Evolutionary conservation across 495 filamentous ascomycete species (phyloP).

Genomic region (Terfezia boudieri): DNA sequence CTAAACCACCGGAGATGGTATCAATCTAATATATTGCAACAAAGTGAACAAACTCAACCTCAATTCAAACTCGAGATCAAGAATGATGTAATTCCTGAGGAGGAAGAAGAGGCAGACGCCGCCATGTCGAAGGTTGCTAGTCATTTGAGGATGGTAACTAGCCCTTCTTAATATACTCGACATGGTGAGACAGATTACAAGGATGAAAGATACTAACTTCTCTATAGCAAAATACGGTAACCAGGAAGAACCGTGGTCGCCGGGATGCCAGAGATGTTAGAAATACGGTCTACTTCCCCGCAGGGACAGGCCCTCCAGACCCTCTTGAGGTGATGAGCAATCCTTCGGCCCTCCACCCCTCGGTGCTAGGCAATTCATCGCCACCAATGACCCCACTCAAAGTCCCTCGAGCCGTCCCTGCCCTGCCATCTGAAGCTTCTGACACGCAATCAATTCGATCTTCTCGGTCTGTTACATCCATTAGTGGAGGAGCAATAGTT

Average conservation of each 20-base stretch:
- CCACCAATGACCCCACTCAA: slow-evolving; percentile 18
- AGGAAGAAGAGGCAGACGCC: slow-evolving; percentile 67
- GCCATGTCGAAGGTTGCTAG: slow-evolving; percentile 84
- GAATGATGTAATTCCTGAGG: slow-evolving; percentile 80
- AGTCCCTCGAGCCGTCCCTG: slow-evolving; percentile 23
- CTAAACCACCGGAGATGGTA: slow-evolving; percentile 24
- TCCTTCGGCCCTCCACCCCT: neutral
- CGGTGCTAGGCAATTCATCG: slow-evolving; percentile 18
- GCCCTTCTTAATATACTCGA: neutral
- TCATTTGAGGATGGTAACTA: slow-evolving; percentile 44
- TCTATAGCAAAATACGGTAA: slow-evolving; percentile 51
- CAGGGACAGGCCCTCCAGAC: slow-evolving; percentile 21
- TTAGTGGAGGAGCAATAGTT: slow-evolving; percentile 28
- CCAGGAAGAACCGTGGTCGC: slow-evolving; percentile 36
- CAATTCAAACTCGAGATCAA: slow-evolving; percentile 80
- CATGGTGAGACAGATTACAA: neutral
- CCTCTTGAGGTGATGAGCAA: slow-evolving; percentile 1
- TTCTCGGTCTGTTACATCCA: slow-evolving; percentile 51
- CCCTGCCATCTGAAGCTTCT: slow-evolving; percentile 36
- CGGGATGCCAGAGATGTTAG: slow-evolving; percentile 48
- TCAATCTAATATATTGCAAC: slow-evolving; percentile 28
- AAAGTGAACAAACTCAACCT: slow-evolving; percentile 35
- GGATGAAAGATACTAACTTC: slow-evolving; percentile 22
- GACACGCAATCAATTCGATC: slow-evolving; percentile 88
- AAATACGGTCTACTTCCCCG: slow-evolving; percentile 62